Percentiles rank a stretch among this genome's conserved stretches.
These are phyloP conservation scores for Debaryomyces tyrocola DNA, from an alignment of 805 yeast genomes.

Conservation along the genomic window DNA sequence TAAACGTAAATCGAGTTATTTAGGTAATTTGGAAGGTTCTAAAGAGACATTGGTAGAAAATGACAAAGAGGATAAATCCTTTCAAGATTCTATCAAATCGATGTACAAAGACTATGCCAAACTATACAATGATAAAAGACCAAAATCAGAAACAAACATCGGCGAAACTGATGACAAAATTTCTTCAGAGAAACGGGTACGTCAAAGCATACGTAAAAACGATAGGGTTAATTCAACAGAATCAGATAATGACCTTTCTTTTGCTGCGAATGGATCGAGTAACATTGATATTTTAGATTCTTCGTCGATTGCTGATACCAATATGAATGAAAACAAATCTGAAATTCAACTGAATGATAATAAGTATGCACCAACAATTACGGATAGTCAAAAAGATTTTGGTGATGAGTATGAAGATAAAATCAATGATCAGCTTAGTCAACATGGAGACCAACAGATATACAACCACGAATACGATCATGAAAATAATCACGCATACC, in stretches of 20 bases:
- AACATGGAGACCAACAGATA: background rate
- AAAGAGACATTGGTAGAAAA: slow-evolving; percentile 25
- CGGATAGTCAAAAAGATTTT: background rate
- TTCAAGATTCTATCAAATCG: slow-evolving; percentile 20
- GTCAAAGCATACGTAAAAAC: background rate
- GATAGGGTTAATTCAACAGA: background rate
- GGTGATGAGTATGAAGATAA: background rate
- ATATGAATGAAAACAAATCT: slow-evolving; percentile 5
- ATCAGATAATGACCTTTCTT: background rate
- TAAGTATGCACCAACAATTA: background rate
- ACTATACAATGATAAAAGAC: slow-evolving; percentile 2
- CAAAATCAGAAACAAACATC: slow-evolving; percentile 1
- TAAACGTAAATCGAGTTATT: slow-evolving; percentile 22
- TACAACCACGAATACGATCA: background rate
- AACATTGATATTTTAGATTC: slow-evolving; percentile 22
- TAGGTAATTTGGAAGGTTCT: slow-evolving; percentile 19
- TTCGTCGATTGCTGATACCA: slow-evolving; percentile 18
- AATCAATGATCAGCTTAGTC: background rate
- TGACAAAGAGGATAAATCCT: slow-evolving; percentile 1
- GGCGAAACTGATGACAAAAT: background rate
- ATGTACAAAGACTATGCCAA: slow-evolving; percentile 26
- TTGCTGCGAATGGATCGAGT: slow-evolving; percentile 4
- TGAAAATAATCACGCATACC: slow-evolving; percentile 1
- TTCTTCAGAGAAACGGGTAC: background rate
- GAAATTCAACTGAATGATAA: slow-evolving; percentile 1